These are phyloP conservation scores for Phyllosticta ampelicida DNA, from an alignment of 2,329 filamentous ascomycete species.

Conservation along the genomic window DNA sequence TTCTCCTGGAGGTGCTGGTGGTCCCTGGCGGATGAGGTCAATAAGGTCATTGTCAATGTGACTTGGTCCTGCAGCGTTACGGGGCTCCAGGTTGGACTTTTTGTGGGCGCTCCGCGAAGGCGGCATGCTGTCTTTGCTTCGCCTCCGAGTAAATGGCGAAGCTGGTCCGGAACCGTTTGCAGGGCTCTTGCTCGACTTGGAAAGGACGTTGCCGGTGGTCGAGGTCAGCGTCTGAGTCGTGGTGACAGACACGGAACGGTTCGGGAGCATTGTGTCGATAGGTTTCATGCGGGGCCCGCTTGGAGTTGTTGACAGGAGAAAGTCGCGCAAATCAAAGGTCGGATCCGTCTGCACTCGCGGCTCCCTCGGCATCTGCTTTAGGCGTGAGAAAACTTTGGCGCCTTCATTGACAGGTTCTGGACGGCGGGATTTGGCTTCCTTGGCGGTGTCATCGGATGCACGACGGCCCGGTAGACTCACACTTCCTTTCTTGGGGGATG, in stretches of 20 bases:
- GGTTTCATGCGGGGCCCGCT: constrained; percentile 7
- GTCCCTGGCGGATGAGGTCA: constrained; percentile 87
- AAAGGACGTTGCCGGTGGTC: neutral
- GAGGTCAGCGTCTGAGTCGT: neutral
- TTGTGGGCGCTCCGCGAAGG: neutral
- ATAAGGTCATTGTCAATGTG: constrained; percentile 78
- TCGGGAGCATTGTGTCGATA: constrained; percentile 3
- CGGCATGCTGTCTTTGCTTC: neutral
- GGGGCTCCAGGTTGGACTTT: constrained; percentile 38
- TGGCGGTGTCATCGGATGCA: constrained; percentile 3
- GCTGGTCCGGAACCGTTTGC: constrained; percentile 11
- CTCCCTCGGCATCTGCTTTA: constrained; percentile 48
- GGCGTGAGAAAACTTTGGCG: constrained; percentile 5
- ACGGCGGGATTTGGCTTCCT: constrained; percentile 4
- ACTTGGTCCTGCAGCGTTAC: constrained; percentile 54
- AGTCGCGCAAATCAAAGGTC: constrained; percentile 74
- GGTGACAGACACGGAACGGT: neutral
- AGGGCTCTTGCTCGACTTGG: constrained; percentile 2
- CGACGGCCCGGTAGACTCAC: neutral
- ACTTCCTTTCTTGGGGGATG: neutral
- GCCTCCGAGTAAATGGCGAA: neutral
- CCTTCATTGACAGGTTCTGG: constrained; percentile 6
- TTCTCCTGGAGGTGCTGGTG: constrained; percentile 47
- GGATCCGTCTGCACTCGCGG: constrained; percentile 61
- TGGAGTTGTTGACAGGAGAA: constrained; percentile 74